A percentile compares a stretch with the other conserved stretches of the same genome.
Conservation (phyloP, 371 early-diverging fungal genomes). For the Mortierella sp. region DNA sequence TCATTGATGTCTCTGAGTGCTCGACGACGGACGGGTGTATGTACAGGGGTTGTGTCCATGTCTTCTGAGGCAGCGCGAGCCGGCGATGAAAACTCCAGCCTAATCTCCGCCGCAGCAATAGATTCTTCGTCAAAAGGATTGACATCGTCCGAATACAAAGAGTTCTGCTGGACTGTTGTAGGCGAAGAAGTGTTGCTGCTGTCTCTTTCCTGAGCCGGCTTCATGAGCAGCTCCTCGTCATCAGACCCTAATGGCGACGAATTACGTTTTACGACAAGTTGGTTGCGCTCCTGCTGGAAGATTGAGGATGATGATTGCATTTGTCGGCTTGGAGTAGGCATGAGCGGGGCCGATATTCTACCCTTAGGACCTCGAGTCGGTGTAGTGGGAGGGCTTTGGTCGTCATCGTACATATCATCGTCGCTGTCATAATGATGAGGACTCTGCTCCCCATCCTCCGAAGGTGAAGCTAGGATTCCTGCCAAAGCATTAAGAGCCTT, state of each 20-base stretch:
- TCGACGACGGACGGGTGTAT: constrained; percentile 24
- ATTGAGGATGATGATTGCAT: background rate
- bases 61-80: background rate
- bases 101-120: background rate
- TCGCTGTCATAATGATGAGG: background rate
- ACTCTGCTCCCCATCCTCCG: background rate
- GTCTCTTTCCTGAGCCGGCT: background rate
- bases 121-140: constrained; percentile 9
- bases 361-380: constrained; percentile 3
- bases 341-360: background rate
- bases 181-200: background rate
- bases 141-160: background rate
- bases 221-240: background rate
- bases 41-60: constrained; percentile 17
- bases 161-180: background rate
- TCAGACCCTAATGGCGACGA: background rate
- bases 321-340: background rate
- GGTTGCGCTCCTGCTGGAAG: background rate
- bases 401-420: constrained; percentile 14
- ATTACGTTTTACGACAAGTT: background rate
- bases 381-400: constrained; percentile 8
- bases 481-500: no score
- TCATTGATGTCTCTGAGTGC: constrained; percentile 6
- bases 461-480: no score
- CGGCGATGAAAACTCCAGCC: background rate